Base-by-base conservation (phyloP, 495 filamentous ascomycete species). In the Hypoxylon perforatum region DNA sequence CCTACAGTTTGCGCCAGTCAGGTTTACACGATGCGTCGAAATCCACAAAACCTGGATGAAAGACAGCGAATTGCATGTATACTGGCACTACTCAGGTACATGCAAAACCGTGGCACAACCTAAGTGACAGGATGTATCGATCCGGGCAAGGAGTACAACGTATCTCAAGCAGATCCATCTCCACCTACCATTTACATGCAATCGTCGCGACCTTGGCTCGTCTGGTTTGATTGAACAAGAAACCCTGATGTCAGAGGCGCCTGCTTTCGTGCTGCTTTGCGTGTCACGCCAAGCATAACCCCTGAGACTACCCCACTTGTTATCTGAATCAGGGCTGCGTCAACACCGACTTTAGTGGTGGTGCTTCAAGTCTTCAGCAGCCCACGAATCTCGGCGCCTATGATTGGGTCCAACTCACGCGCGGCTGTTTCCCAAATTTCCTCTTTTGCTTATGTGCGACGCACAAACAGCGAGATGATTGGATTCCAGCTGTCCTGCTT, bases 381-480 rank as follows among this genome's bases (percentile, higher is more conserved):
- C n/a, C 22, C 41, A 46, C 17, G 18, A 30, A 18, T 46, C n/a
- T 46, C 15, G 28, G 11, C 42, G 23, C 9, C 23, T 70, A 3
- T 70, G 52, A 70, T 70, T 70, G 67, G 67, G 4, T 25, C 49
- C 35, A 6, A 63, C 62, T 70, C 67, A 70, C 67, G 63, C 67
- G 67, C 67, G 67, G 51, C 67, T 65, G 53, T 48, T 58, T n/a
- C 28, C 17, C 49, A 12, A 25, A 30, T 54, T 33, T 10, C 19
- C 42, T 51, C 25, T 49, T 52, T 33, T 33, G 30, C 30, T 33
- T 4, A 33, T 33, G 41, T 54, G 22, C 30, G 38, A 52, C 18
- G 18, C 12, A 23, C 17, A 18, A 44, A 8, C 15, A 21, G n/a
- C 8, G 15, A 17, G 17, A 10, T 44, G 41, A 44, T 44, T 44